Evolutionary conservation across 2,329 filamentous ascomycete genomes (phyloP), one percentile per base, ranked within the genome.

Genomic region (Cladosporium sp.): DNA sequence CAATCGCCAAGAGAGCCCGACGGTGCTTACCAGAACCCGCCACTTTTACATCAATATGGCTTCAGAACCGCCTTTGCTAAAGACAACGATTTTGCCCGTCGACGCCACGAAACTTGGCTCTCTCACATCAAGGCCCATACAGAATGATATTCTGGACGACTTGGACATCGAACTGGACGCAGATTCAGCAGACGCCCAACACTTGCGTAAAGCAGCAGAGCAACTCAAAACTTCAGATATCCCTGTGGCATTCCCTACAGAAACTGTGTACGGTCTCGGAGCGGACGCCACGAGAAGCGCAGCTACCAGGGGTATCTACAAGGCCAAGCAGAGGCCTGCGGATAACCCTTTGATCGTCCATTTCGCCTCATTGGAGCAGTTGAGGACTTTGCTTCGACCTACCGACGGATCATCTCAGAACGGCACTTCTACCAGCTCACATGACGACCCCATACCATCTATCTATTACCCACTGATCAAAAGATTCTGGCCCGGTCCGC

Each of bases 301-400:
- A 19, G 87, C 92, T 2, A 92, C 97, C 6, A 83, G 80, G 63
- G 91, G 90, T n/a, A 99, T 99, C 58, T 99, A 93, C 69, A 78
- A 82, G 18, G 90, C 89, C 47, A 99, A 99, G 72, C 87, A 89
- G 50, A 76, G 93, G 50, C 93, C 93, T 3, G 87, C 86, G 6
- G 93, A 99, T 66, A 99, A 99, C 67, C 93, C 93, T 15, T 80
- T 99, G 52, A 99, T 99, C 59, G 84, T 96, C 19, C 93, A 99
- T 68, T 78, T 97, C 48, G 84, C 85, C 61, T 93, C 93, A 49
- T 70, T 96, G 9, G 71, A 78, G 18, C 93, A 95, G 79, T 73
- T 95, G 51, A 77, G 85, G 49, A 69, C 70, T 3, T 68, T 95
- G 8, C 72, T 95, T 22, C 64, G 68, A 52, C 68, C 73, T 17